Percentiles rank a stretch among this genome's conserved stretches.
phyloP scores from a whole-genome alignment of 345 rosid species.

The Limnanthes douglasii region DNA sequence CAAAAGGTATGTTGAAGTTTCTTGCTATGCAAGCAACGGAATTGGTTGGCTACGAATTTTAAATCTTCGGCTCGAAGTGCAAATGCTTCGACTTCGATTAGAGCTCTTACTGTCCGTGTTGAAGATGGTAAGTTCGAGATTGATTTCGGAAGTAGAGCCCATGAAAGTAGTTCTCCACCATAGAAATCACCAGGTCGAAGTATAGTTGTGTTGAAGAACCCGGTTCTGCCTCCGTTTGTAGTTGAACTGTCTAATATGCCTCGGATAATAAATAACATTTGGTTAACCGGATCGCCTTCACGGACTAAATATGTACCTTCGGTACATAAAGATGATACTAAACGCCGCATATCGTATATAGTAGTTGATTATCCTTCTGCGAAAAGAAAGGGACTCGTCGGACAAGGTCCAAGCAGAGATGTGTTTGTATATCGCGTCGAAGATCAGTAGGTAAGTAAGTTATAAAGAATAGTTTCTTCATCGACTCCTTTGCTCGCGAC shows the following conservation, averaged over 20 bases:
- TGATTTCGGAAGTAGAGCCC: conserved; percentile 90
- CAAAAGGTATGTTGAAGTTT: conserved; percentile 86
- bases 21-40: conserved; percentile 87
- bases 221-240: conserved; percentile 84
- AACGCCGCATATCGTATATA: conserved; percentile 78
- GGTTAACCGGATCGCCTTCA: conserved; percentile 85
- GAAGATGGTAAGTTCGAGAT: conserved; percentile 68
- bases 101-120: conserved; percentile 76
- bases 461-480: conserved; percentile 60
- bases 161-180: conserved; percentile 83
- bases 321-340: conserved; percentile 67
- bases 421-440: conserved; percentile 78
- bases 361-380: conserved; percentile 92
- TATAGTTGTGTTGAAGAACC: conserved; percentile 79
- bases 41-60: conserved; percentile 85
- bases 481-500: conserved; percentile 82
- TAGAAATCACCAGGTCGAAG: conserved; percentile 89
- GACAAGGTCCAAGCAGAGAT: conserved; percentile 87
- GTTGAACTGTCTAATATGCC: conserved; percentile 88
- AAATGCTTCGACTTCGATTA: conserved; percentile 88
- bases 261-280: conserved; percentile 83
- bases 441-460: conserved; percentile 75
- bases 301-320: conserved; percentile 76
- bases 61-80: conserved; percentile 86
- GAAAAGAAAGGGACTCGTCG: conserved; percentile 87